Evolutionary conservation across 1,284 basidiomycete genomes (phyloP).

Genomic region (Moesziomyces aphidis): DNA sequence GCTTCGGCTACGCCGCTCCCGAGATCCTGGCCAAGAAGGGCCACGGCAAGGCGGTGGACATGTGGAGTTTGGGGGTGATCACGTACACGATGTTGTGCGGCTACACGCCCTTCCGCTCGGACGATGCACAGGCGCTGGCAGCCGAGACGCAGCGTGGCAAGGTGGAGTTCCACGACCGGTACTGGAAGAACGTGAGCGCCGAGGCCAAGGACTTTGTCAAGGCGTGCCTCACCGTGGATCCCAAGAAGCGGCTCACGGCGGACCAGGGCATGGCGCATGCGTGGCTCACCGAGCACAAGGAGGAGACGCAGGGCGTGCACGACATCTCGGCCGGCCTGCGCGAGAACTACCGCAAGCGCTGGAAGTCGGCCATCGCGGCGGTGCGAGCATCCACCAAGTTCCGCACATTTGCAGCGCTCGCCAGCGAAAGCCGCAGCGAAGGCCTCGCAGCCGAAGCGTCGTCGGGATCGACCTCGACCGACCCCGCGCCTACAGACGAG

Average conservation of each 20-base stretch:
- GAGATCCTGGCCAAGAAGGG: slow-evolving; percentile 86
- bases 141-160: slow-evolving; percentile 84
- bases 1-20: slow-evolving; percentile 88
- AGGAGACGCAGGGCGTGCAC: slow-evolving; percentile 42
- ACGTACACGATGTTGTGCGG: slow-evolving; percentile 75
- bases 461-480: slow-evolving; percentile 3
- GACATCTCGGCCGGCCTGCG: slow-evolving; percentile 65
- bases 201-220: slow-evolving; percentile 87
- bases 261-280: slow-evolving; percentile 77
- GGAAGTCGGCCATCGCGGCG: slow-evolving; percentile 66
- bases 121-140: slow-evolving; percentile 80
- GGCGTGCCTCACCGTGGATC: slow-evolving; percentile 79
- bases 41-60: slow-evolving; percentile 90
- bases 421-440: slow-evolving; percentile 25
- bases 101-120: slow-evolving; percentile 82
- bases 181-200: slow-evolving; percentile 87
- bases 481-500: slow-evolving; percentile 9
- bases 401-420: slow-evolving; percentile 53
- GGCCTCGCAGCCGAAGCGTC: slow-evolving; percentile 11
- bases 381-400: slow-evolving; percentile 66
- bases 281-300: slow-evolving; percentile 55
- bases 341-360: slow-evolving; percentile 66
- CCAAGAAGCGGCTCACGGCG: slow-evolving; percentile 79
- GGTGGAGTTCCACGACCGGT: slow-evolving; percentile 84
- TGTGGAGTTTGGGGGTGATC: slow-evolving; percentile 94